Evolutionary conservation across 768 basidiomycete genomes (phyloP), one percentile per base, ranked within the genome.

Genomic region (Lactarius trivialis): DNA sequence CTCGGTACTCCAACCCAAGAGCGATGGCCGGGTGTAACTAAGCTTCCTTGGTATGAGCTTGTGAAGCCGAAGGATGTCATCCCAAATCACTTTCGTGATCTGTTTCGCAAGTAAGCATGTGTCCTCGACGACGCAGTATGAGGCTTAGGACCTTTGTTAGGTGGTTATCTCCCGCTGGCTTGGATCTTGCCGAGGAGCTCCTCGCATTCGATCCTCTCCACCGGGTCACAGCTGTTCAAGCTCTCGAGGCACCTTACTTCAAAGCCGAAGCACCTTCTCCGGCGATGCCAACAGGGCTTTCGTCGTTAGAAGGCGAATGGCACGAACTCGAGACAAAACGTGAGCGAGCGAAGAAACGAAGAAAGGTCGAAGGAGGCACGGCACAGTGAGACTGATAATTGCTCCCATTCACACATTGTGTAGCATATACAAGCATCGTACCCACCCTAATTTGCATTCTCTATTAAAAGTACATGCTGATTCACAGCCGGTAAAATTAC

Each of bases 1-100:
- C 81, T 97, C 71, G 97, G 97, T 21, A 95, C 95, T 2, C 96
- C 97, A 0, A 86, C 84, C 28, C 72, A 82, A 12, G 84, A 86
- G 33, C 83, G 85, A 56, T 99, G 97, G 97, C 82, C 89, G 5
- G 85, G 82, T 15, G 76, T 98, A 41, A 79, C 82, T 11, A 86
- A 86, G 70, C 76, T 99, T 54, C 97, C 97, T 2, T 99, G 97
- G 97, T 99, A 93, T 71, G 97, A 99, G 72, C 81, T 99, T n/a
- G 88, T 99, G 55, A 94, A 92, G 72, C 94, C 96, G 1, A 88
- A 84, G 69, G 86, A 91, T 54, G 72, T 75, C 14, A 75, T 93
- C 11, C 81, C 82, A 17, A 89, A 89, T 68, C 85, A 81, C 60
- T 93, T 99, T 70, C 80, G 89, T 53, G 87, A 90, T 51, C 74